phyloP scores from a whole-genome alignment of 805 yeast genomes.

The Saturnispora besseyi region DNA sequence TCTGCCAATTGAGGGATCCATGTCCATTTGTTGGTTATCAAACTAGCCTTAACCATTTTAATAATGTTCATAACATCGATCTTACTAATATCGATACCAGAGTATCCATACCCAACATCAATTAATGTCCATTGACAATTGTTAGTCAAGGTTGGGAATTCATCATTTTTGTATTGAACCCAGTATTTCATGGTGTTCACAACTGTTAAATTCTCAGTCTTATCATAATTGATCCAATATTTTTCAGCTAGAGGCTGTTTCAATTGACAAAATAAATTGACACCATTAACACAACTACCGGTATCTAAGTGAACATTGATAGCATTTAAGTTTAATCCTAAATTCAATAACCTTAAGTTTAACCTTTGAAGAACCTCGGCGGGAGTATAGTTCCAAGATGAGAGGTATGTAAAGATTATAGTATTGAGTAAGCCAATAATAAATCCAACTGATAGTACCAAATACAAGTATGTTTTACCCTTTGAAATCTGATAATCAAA shows the following conservation, averaged over 20 bases:
- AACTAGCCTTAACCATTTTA: neutral
- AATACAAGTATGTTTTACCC: constrained; percentile 15
- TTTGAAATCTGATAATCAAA: constrained; percentile 3
- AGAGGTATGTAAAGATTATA: constrained; percentile 45
- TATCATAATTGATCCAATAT: constrained; percentile 51
- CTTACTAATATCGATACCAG: constrained; percentile 19
- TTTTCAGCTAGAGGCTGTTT: constrained; percentile 19
- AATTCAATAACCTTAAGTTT: constrained; percentile 28
- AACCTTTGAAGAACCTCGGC: constrained; percentile 58
- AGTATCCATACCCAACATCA: constrained; percentile 31
- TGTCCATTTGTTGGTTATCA: neutral
- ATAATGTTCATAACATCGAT: neutral
- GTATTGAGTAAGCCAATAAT: constrained; percentile 32
- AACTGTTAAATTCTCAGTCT: constrained; percentile 51
- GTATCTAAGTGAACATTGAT: constrained; percentile 64
- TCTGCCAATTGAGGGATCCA: neutral
- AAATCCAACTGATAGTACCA: constrained; percentile 27
- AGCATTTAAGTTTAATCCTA: constrained; percentile 4
- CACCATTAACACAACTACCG: constrained; percentile 82
- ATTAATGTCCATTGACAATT: constrained; percentile 37
- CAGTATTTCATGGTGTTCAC: constrained; percentile 25
- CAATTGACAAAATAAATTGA: constrained; percentile 63
- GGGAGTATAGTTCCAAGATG: constrained; percentile 82
- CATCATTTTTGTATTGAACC: constrained; percentile 32
- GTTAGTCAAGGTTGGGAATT: constrained; percentile 20